Evolutionary conservation across 2,329 filamentous ascomycete species (phyloP), one percentile per base, ranked within the genome.

Genomic region (Diplodia mutila): DNA sequence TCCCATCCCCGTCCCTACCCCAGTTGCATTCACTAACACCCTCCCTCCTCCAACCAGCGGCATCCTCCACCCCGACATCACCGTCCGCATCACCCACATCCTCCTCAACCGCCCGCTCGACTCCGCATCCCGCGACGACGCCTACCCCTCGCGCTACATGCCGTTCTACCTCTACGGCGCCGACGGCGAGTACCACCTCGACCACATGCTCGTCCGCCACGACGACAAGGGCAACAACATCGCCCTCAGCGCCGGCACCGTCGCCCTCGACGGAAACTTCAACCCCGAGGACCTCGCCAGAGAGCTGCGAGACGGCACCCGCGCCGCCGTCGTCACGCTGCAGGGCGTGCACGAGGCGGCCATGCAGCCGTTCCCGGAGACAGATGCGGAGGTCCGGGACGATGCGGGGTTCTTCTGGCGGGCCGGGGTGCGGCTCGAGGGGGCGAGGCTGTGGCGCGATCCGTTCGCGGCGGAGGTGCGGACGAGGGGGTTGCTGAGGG

Each of bases 101-200:
- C 49, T 73, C 18, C 71, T 75, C 54, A 71, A 70, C 57, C 78
- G 79, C 3, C 77, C 80, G 0, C 72, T 82, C 0, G 79, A 78
- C 69, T 77, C 76, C 2, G 72, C 71, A 2, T 73, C 75, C 51
- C 79, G 77, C 0, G 75, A 79, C 6, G 63, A 68, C 1, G 64
- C 72, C 0, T 83, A 82, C 25, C 82, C 81, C 0, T 11, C 67
- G 0, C 70, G 72, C 0, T 77, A 73, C 69, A 81, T 80, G 77
- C 81, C 81, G 0, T 83, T 83, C 65, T 83, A 83, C 37, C 74
- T 83, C 21, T 83, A 83, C 67, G 80, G 81, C 9, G 16, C 14
- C 3, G 12, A 14, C 14, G 37, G 16, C 2, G 37, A 73, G 0
- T 75, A 70, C 0, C 78, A 83, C 65, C 80, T 83, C 42, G 76